Base-by-base conservation (phyloP, 2,329 filamentous ascomycete species). In the Diatrype stigma region DNA sequence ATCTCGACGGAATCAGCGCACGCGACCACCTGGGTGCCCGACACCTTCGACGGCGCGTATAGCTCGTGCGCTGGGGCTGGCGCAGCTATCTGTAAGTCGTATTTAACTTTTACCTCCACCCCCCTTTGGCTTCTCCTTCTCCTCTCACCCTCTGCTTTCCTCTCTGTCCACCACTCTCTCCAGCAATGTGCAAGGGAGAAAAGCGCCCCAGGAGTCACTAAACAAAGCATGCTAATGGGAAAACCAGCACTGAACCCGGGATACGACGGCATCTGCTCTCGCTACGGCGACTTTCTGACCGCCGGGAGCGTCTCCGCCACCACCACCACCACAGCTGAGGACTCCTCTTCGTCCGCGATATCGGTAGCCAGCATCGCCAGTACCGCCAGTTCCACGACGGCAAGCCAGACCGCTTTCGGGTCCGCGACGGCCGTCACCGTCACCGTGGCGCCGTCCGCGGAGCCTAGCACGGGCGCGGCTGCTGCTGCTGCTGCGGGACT, bases 61-160 rank as follows among this genome's bases (percentile, higher is more conserved):
- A 45, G 38, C 35, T 26, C 38, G 32, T 55, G 53, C 37, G 46
- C 49, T 54, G 52, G 52, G 49, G 35, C 23, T 16, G 38, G 17
- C 6, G 40, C 6, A 12, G 11, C 12, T 12, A 6, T 28, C 19
- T 16, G 40, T 23, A 44, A 22, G 40, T 22, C 10, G 21, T 28
- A n/a, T 12, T 23, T 8, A 16, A 16, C 6, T 12, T 22, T 23
- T 42, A 12, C 14, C 19, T 3, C 1, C 19, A 11, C 19, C 38
- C 38, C 8, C 17, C 7, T 14, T 34, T 7, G 30, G 14, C 14
- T 7, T 34, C 30, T 14, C 7, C 38, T 17, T 5, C 2, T 42
- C 38, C 21, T 42, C 2, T 22, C n/a, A n/a, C n/a, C n/a, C n/a
- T n/a, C n/a, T n/a, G n/a, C n/a, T n/a, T n/a, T n/a, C n/a, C n/a